Evolutionary conservation across 805 yeast genomes (phyloP).

Genomic region (Teunomyces panamensis): DNA sequence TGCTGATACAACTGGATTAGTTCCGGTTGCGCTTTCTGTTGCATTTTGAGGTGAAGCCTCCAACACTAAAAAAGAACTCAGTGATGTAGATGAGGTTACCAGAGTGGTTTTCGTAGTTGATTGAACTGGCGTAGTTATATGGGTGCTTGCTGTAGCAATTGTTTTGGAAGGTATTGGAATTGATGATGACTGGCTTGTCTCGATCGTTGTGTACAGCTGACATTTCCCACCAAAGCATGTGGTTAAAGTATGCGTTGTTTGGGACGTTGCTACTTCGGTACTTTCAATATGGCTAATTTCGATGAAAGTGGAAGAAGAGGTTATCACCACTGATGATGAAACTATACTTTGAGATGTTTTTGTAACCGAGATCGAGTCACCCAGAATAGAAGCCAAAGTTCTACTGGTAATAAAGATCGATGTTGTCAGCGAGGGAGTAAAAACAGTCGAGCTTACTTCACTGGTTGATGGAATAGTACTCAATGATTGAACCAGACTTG

Average conservation of each 20-base stretch:
- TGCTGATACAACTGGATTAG: not conserved
- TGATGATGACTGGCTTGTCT: not conserved
- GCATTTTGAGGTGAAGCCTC: constrained; percentile 3
- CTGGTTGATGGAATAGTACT: not conserved
- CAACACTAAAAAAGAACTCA: constrained; percentile 2
- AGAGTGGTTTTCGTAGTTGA: not conserved
- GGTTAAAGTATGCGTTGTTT: not conserved
- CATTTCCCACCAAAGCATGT: not conserved
- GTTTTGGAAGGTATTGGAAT: not conserved
- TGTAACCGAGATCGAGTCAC: not conserved
- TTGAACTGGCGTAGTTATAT: not conserved
- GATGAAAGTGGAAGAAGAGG: not conserved
- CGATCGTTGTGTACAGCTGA: not conserved
- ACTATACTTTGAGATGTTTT: not conserved
- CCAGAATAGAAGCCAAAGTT: not conserved
- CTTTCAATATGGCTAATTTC: not conserved
- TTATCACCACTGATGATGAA: not conserved
- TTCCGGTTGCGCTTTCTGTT: not conserved
- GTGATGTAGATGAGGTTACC: not conserved
- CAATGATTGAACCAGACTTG: not conserved
- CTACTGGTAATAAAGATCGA: not conserved
- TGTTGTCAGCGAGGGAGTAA: not conserved
- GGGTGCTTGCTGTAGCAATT: not conserved
- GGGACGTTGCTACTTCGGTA: not conserved
- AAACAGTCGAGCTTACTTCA: not conserved